Evolutionary conservation across 805 yeast genomes (phyloP).

Genomic region (Monosporozyma unispora): DNA sequence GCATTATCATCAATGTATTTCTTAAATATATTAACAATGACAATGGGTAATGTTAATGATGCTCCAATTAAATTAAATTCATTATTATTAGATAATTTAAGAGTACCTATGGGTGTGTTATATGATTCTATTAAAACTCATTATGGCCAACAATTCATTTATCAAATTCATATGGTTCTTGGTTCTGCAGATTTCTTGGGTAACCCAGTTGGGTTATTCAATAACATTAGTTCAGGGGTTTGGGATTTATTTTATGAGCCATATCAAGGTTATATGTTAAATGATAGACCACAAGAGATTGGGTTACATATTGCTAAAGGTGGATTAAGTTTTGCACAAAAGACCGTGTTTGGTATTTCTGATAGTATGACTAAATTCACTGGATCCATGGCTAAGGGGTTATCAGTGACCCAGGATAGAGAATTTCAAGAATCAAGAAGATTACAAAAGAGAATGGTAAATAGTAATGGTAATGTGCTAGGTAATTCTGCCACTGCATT

Average conservation of each 20-base stretch:
- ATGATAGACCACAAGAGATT: constrained; percentile 90
- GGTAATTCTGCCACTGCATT: constrained; percentile 83
- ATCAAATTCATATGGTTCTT: constrained; percentile 82
- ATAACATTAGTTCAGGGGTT: constrained; percentile 87
- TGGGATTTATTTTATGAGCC: constrained; percentile 96
- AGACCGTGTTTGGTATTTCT: constrained; percentile 88
- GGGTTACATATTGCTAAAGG: constrained; percentile 96
- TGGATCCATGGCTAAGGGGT: constrained; percentile 89
- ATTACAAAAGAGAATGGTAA: constrained; percentile 49
- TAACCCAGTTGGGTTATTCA: constrained; percentile 94
- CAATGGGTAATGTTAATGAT: constrained; percentile 92
- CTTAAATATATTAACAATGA: constrained; percentile 85
- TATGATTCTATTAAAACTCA: constrained; percentile 67
- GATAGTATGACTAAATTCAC: constrained; percentile 90
- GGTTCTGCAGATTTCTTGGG: constrained; percentile 97
- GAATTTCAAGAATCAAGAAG: constrained; percentile 78
- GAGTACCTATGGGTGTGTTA: constrained; percentile 74
- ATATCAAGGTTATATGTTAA: constrained; percentile 87
- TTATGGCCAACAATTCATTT: constrained; percentile 84
- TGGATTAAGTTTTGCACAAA: constrained; percentile 85
- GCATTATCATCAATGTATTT: constrained; percentile 54
- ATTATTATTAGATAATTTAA: constrained; percentile 74
- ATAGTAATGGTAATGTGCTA: constrained; percentile 45
- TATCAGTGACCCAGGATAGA: constrained; percentile 80
- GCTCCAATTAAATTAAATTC: constrained; percentile 91